Base-by-base conservation (phyloP, 1,284 basidiomycete species). In the Puccinia coronata region DNA sequence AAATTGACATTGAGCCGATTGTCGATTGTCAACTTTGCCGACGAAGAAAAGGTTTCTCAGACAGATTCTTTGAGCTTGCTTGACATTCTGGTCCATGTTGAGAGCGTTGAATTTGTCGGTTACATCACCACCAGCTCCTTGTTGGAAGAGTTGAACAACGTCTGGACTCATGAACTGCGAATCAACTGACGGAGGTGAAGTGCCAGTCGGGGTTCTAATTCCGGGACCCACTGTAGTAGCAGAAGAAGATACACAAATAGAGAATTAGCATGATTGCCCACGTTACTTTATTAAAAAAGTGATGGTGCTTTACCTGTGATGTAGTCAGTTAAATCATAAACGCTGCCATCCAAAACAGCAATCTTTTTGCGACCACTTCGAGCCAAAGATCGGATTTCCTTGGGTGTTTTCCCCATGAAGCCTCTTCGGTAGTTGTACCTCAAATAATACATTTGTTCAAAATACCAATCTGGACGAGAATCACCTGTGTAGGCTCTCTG, bases 401-500 rank as follows among this genome's bases (percentile, higher is more conserved):
- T 91, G 31, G 91, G 90, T 0, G 93, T 95, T 86, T 91, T 93
- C 0, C 95, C 97, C 83, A 97, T 87, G 86, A 96, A 98, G 0
- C 96, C 96, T 69, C 92, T 90, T 74, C 95, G 92, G 84, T 91
- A 92, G 82, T 91, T 92, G 88, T 92, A 96, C 6, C 95, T 92
- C 91, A 99, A 83, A 82, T 86, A 86, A 83, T 87, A 86, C 87
- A 88, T 88, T 73, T 71, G 84, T 88, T 99, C 93, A 83, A 92
- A 95, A 87, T 99, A 99, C 97, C 96, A 99, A 86, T 99, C 96
- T 0, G 95, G 95, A 31, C 96, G 91, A 0, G 92, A 92, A 85
- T 99, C 96, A 82, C 92, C 92, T 39, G 92, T 93, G 84, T 83
- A 82, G 70, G 81, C 80, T 43, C 72, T 59, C 63, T 76, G 49